phyloP scores from a whole-genome alignment of 2,329 filamentous ascomycete species.

The Grosmannia penicillata region DNA sequence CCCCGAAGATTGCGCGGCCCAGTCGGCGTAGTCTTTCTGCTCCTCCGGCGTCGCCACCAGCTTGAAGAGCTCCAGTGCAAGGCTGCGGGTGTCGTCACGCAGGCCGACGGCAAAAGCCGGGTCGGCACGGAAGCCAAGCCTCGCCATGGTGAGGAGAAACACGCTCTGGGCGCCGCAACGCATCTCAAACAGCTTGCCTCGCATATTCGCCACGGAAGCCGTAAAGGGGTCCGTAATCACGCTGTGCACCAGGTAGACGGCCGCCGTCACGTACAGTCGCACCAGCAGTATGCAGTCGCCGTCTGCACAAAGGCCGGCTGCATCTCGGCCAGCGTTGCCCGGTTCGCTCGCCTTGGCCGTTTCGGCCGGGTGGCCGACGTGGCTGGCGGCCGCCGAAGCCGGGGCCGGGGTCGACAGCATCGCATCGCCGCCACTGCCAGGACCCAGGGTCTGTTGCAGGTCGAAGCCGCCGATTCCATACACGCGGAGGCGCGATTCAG shows the following conservation, averaged over 20 bases:
- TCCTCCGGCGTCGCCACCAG: constrained; percentile 65
- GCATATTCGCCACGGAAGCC: constrained; percentile 40
- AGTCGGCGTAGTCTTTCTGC: constrained; percentile 20
- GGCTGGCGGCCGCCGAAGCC: no score
- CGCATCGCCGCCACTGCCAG: not conserved
- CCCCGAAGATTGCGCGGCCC: constrained; percentile 11
- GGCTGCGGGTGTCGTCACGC: constrained; percentile 56
- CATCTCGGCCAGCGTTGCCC: no score
- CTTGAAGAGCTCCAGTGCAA: constrained; percentile 71
- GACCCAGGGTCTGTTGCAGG: constrained; percentile 1
- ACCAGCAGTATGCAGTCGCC: constrained; percentile 15
- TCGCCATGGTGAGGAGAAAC: constrained; percentile 64
- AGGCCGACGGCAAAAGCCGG: constrained; percentile 41
- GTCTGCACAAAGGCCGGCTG: no score
- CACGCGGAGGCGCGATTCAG: constrained; percentile 1
- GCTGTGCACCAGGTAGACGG: constrained; percentile 33
- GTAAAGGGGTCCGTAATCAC: constrained; percentile 34
- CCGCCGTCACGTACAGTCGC: constrained; percentile 31
- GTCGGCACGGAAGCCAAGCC: constrained; percentile 64
- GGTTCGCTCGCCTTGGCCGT: no score
- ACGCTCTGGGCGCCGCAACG: constrained; percentile 59
- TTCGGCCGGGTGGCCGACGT: no score
- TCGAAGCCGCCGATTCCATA: constrained; percentile 10
- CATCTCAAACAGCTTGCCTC: constrained; percentile 54
- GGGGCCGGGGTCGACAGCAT: not conserved